These are phyloP conservation scores for Salix caprea DNA, from an alignment of 345 rosid species.

Conservation along the genomic window DNA sequence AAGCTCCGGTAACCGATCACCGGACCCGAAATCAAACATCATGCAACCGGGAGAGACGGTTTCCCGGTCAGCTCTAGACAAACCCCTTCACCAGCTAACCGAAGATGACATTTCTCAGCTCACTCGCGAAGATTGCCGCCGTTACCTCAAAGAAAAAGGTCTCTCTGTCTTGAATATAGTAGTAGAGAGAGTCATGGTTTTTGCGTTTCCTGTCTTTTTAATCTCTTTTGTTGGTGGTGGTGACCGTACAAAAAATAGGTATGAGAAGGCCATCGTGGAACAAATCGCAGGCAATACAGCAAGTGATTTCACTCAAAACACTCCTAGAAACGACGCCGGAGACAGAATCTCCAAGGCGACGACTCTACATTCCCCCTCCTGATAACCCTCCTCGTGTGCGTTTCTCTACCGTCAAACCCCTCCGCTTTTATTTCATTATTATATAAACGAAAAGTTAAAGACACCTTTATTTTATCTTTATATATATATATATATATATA, in stretches of 20 bases:
- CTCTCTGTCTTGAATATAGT: not conserved
- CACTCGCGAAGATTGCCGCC: slow-evolving; percentile 94
- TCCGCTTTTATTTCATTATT: not conserved
- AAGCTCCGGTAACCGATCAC: not conserved
- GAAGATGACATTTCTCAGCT: slow-evolving; percentile 98
- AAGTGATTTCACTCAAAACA: slow-evolving; percentile 43
- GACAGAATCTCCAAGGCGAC: slow-evolving; percentile 23
- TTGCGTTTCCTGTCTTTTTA: not conserved
- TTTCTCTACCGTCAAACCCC: not conserved
- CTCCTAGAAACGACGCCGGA: slow-evolving; percentile 37
- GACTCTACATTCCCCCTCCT: slow-evolving; percentile 25
- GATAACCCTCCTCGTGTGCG: slow-evolving; percentile 18
- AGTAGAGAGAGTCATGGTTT: not conserved
- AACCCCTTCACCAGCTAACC: slow-evolving; percentile 64
- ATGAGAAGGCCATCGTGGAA: slow-evolving; percentile 57
- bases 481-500: not conserved
- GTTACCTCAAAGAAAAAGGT: slow-evolving; percentile 89
- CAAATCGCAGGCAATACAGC: slow-evolving; percentile 58
- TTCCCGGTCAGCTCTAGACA: slow-evolving; percentile 56
- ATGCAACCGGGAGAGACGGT: slow-evolving; percentile 14
- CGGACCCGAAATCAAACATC: not conserved
- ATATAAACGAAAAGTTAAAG: slow-evolving; percentile 3
- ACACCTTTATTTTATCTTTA: not conserved
- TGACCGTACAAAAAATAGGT: slow-evolving; percentile 23
- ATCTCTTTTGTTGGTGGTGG: not conserved